Evolutionary conservation across 208 protist species (phyloP).

Genomic region (Acanthamoeba triangularis): DNA sequence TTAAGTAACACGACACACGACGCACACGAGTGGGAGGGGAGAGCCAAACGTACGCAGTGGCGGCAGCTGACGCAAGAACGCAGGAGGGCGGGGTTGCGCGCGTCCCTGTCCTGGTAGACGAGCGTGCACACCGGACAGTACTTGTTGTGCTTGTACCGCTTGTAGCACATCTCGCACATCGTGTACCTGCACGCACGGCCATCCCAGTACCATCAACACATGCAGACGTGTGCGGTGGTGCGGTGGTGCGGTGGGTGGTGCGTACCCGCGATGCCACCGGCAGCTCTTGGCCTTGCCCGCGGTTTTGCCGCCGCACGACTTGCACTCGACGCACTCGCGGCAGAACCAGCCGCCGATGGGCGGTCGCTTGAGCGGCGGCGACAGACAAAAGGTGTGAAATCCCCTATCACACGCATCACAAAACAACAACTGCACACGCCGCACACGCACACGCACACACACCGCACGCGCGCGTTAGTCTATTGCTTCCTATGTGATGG

Average conservation of each 20-base stretch:
- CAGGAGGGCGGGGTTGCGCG: background rate
- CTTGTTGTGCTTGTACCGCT: constrained; percentile 63
- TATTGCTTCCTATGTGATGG: background rate
- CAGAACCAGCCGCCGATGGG: constrained; percentile 66
- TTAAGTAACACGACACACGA: background rate
- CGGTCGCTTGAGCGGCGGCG: constrained; percentile 46
- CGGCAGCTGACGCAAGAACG: constrained; percentile 9
- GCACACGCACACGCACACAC: background rate
- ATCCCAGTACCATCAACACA: background rate
- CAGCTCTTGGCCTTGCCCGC: constrained; percentile 21
- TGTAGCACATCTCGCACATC: constrained; percentile 57
- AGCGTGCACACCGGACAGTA: constrained; percentile 1
- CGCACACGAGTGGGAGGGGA: background rate
- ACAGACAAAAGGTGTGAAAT: constrained; percentile 69
- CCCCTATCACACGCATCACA: constrained; percentile 66
- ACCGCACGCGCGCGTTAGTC: background rate
- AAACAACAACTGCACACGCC: constrained; percentile 1
- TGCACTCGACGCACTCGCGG: constrained; percentile 57
- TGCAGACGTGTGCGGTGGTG: background rate
- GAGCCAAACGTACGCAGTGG: background rate
- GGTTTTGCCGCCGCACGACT: constrained; percentile 28
- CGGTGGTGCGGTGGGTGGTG: no score
- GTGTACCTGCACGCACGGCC: background rate
- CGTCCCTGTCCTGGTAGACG: constrained; percentile 24
- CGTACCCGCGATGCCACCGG: constrained; percentile 8